Evolutionary conservation across 768 basidiomycete species (phyloP).

Genomic region (Leccinum subgranulosum): DNA sequence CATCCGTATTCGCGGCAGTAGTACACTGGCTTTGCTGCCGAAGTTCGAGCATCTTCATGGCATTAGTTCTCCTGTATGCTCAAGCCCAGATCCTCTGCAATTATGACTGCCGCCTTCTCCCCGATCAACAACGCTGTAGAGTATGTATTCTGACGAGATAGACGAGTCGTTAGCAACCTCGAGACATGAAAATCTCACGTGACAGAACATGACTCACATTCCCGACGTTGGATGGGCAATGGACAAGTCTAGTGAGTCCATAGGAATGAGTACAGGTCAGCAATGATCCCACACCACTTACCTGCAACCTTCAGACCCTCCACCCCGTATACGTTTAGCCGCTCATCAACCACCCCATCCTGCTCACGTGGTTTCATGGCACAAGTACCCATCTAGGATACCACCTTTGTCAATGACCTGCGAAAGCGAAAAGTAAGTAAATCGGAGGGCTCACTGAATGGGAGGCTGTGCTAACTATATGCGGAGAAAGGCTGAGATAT

Average conservation of each 20-base stretch:
- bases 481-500: neutral
- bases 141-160: conserved; percentile 36
- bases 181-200: too few relatives aligned
- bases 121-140: conserved; percentile 46
- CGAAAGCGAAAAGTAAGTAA: neutral
- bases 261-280: neutral
- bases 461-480: neutral
- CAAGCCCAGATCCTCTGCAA: conserved; percentile 46
- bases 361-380: conserved; percentile 49
- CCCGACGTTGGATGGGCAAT: conserved; percentile 30
- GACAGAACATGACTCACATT: conserved; percentile 9
- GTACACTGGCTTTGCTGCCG: too few relatives aligned
- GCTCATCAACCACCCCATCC: conserved; percentile 9
- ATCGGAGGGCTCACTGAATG: neutral
- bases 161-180: neutral
- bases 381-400: conserved; percentile 16
- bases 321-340: conserved; percentile 14
- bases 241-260: conserved; percentile 32
- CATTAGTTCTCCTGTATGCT: neutral
- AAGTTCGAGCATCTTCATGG: too few relatives aligned
- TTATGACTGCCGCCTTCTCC: conserved; percentile 60
- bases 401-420: neutral
- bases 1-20: too few relatives aligned
- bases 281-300: neutral
- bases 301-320: conserved; percentile 14